Conservation (phyloP, 2,329 filamentous ascomycete genomes). For the Aspergillus flavus region DNA sequence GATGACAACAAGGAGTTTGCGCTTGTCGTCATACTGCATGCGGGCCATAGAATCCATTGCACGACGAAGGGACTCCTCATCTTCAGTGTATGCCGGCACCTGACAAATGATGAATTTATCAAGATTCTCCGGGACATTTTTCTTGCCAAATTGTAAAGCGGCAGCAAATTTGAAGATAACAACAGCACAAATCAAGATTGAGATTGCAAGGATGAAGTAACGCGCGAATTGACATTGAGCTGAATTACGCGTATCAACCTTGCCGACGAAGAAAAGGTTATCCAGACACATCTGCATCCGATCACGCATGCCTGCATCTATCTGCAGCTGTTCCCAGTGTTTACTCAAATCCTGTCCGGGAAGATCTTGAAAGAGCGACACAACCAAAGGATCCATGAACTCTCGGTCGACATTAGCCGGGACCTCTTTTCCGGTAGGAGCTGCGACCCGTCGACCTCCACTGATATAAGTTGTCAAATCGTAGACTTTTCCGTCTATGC, state of each 20-base stretch:
- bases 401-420: slow-evolving; percentile 60
- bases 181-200: slow-evolving; percentile 75
- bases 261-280: slow-evolving; percentile 92
- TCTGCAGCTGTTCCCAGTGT: slow-evolving; percentile 72
- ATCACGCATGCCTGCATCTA: slow-evolving; percentile 59
- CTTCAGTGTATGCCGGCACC: slow-evolving; percentile 96
- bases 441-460: slow-evolving; percentile 70
- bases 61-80: slow-evolving; percentile 94
- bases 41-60: slow-evolving; percentile 94
- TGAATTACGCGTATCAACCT: slow-evolving; percentile 89
- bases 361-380: slow-evolving; percentile 74
- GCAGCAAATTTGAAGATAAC: slow-evolving; percentile 97
- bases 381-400: slow-evolving; percentile 79
- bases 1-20: slow-evolving; percentile 87
- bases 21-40: slow-evolving; percentile 98
- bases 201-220: slow-evolving; percentile 86
- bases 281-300: slow-evolving; percentile 84
- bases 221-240: slow-evolving; percentile 80
- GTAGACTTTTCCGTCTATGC: slow-evolving; percentile 78
- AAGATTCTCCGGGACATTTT: slow-evolving; percentile 90
- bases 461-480: slow-evolving; percentile 82
- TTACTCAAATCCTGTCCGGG: slow-evolving; percentile 81
- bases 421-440: slow-evolving; percentile 55
- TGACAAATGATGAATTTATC: slow-evolving; percentile 99
- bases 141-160: slow-evolving; percentile 87